Evolutionary conservation across 2,329 filamentous ascomycete genomes (phyloP).

Genomic region (Coniochaeta prunicola): DNA sequence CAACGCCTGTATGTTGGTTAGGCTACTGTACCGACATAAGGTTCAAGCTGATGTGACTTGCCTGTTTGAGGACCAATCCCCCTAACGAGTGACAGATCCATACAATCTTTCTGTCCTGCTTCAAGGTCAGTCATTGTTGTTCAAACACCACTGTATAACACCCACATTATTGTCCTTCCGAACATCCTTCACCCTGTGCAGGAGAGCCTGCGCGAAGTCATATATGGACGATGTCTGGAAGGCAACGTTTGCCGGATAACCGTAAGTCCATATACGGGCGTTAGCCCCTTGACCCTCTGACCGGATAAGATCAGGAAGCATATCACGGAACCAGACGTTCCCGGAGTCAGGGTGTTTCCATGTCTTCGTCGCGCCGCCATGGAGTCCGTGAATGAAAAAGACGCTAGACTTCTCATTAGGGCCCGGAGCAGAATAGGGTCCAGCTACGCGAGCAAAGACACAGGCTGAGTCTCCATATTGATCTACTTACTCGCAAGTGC

Average conservation of each 20-base stretch:
- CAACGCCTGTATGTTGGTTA: not conserved
- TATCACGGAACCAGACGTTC: slow-evolving; percentile 2
- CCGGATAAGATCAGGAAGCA: slow-evolving; percentile 1
- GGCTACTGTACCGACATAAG: not conserved
- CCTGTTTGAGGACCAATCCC: slow-evolving; percentile 2
- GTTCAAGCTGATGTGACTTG: not conserved
- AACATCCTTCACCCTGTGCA: slow-evolving; percentile 1
- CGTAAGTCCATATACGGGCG: slow-evolving; percentile 3
- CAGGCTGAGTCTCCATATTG: not conserved
- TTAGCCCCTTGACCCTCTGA: not conserved
- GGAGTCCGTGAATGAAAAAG: slow-evolving; percentile 1
- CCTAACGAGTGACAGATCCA: slow-evolving; percentile 3
- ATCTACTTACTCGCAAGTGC: slow-evolving; percentile 1
- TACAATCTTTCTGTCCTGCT: slow-evolving; percentile 1
- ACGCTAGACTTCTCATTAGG: not conserved
- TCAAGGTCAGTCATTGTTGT: not conserved
- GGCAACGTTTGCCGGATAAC: slow-evolving; percentile 2
- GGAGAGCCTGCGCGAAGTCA: slow-evolving; percentile 1
- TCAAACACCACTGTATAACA: not conserved
- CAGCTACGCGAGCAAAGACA: not conserved
- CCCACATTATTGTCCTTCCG: slow-evolving; percentile 2
- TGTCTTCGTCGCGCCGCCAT: slow-evolving; percentile 4
- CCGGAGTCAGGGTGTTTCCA: slow-evolving; percentile 2
- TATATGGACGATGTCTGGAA: slow-evolving; percentile 2
- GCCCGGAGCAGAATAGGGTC: not conserved